phyloP scores from a whole-genome alignment of 1,139 yeast species.

The Zygoascus sp. region DNA sequence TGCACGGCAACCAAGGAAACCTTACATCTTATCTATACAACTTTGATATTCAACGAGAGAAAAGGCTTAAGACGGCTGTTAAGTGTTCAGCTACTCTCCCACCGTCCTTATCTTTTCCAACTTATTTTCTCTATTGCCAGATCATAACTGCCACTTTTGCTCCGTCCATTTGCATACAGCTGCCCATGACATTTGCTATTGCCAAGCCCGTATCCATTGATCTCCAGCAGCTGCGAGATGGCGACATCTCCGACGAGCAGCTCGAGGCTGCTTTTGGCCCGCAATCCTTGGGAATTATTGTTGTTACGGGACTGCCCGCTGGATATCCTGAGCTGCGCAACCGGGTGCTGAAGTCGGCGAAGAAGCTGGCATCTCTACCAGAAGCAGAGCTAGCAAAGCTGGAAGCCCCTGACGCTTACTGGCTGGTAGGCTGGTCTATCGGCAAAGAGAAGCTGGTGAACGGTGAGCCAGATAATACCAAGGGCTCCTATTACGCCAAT shows the following conservation, averaged over 20 bases:
- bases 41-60: too few relatives aligned
- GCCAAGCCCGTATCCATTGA: slow-evolving; percentile 31
- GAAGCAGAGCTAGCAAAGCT: slow-evolving; percentile 35
- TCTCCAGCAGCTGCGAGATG: slow-evolving; percentile 37
- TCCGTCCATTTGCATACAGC: too few relatives aligned
- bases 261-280: slow-evolving; percentile 53
- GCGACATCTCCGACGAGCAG: slow-evolving; percentile 33
- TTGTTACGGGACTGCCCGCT: slow-evolving; percentile 46
- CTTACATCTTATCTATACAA: too few relatives aligned
- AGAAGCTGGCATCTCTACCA: slow-evolving; percentile 45
- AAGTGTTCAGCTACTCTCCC: too few relatives aligned
- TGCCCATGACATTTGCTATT: background rate
- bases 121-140: too few relatives aligned
- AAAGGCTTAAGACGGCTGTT: too few relatives aligned
- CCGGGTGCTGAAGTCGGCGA: slow-evolving; percentile 45
- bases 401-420: slow-evolving; percentile 47
- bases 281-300: slow-evolving; percentile 50
- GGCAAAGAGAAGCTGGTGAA: slow-evolving; percentile 50
- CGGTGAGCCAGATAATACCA: slow-evolving; percentile 45
- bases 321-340: slow-evolving; percentile 40
- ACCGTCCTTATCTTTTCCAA: too few relatives aligned
- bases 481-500: slow-evolving; percentile 59
- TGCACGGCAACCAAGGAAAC: too few relatives aligned
- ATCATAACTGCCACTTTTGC: too few relatives aligned
- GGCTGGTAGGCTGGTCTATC: slow-evolving; percentile 64